Evolutionary conservation across 345 rosid genomes (phyloP), one percentile per base, ranked within the genome.

Genomic region (Camelina sativa): DNA sequence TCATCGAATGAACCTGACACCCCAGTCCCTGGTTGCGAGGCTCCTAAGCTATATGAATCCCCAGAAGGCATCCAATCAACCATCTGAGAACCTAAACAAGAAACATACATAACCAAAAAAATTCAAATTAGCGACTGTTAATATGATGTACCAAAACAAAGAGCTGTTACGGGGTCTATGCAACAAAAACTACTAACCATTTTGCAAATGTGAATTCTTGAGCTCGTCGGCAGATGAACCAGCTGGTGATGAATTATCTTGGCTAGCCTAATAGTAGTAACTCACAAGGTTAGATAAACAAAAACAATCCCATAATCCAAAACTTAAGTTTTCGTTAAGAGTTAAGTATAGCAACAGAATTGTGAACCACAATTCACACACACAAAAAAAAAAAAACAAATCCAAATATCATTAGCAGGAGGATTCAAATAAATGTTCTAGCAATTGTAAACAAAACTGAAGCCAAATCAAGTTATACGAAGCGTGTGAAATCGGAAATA

Each of bases 51-150:
- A 60, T 66, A 57, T 4, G 77, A 65, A 48, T 66, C 78, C 60
- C 48, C 7, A 48, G 68, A 50, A 41, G 74, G 70, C 11, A 12
- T 7, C 71, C 71, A 70, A 62, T 74, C 78, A 67, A 44, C 54
- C 73, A 71, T 79, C 76, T 74, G 84, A 76, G 75, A 57, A 48
- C 83, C 93, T 88, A 68, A 62, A 22, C 57, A 78, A 78, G 30
- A 25, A 76, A 73, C 56, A 25, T 22, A 53, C 23, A 64, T 43
- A 62, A 76, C 65, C 48, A 77, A 3, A 68, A 46, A 64, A 64
- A 46, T 13, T 16, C 32, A 28, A 28, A 5, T 40, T 62, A 60
- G 35, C 13, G 53, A 48, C 11, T 37, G 32, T 54, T 67, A 71
- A 15, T n/a, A 16, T 37, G 9, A 38, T 4, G 22, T 23, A 51